phyloP scores from a whole-genome alignment of 1,284 basidiomycete genomes.

The Xerocomus minutiporus region DNA sequence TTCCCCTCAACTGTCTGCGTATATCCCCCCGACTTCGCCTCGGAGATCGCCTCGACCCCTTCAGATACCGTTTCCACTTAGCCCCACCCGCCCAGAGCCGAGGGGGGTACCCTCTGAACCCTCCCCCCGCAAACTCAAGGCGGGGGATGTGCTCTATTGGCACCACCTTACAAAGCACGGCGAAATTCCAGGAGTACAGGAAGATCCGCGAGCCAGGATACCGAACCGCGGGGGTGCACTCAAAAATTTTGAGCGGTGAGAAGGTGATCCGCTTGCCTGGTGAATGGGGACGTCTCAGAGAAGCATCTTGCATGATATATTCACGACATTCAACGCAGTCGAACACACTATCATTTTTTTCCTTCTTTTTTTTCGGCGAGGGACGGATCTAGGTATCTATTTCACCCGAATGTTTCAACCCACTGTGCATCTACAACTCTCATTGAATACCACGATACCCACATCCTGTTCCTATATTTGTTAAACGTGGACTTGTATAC shows the following conservation, averaged over 20 bases:
- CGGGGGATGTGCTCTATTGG: slow-evolving; percentile 75
- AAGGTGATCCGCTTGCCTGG: slow-evolving; percentile 5
- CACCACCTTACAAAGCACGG: slow-evolving; percentile 70
- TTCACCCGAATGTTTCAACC: slow-evolving; percentile 25
- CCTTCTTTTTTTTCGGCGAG: slow-evolving; percentile 10
- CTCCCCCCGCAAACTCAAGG: slow-evolving; percentile 41
- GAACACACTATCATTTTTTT: slow-evolving; percentile 13
- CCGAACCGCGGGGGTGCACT: slow-evolving; percentile 7
- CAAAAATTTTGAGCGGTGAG: slow-evolving; percentile 30
- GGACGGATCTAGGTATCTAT: slow-evolving; percentile 30
- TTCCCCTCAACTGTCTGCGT: slow-evolving; percentile 22
- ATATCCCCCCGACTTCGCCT: slow-evolving; percentile 13
- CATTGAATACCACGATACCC: slow-evolving; percentile 33
- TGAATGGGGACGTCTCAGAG: slow-evolving; percentile 8
- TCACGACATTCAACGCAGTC: slow-evolving; percentile 28
- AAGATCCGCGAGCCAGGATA: slow-evolving; percentile 52
- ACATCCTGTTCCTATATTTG: slow-evolving; percentile 30
- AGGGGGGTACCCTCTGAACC: slow-evolving; percentile 17
- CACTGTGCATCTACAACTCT: slow-evolving; percentile 30
- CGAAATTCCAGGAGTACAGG: slow-evolving; percentile 64
- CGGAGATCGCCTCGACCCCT: slow-evolving; percentile 18
- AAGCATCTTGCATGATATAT: slow-evolving; percentile 22
- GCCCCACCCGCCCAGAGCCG: slow-evolving; percentile 14
- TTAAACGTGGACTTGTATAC: slow-evolving; percentile 28
- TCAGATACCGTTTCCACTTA: slow-evolving; percentile 17